phyloP scores from a whole-genome alignment of 805 yeast species.

The Yarrowia bubula region DNA sequence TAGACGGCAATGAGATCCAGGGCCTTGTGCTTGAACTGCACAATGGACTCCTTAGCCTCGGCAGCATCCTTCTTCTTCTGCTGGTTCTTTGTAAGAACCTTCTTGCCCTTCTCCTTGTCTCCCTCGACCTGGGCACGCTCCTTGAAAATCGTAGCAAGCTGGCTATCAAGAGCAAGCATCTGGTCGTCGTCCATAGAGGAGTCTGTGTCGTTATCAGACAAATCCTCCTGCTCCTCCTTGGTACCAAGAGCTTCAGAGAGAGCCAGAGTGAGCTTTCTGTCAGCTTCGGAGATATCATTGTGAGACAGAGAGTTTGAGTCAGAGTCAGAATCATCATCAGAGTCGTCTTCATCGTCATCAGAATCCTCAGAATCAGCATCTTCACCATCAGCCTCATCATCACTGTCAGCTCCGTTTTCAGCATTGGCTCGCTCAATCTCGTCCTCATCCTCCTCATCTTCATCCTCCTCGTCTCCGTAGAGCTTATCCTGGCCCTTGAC shows the following conservation, averaged over 20 bases:
- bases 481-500: conserved; percentile 73
- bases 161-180: conserved; percentile 91
- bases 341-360: conserved; percentile 40
- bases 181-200: conserved; percentile 91
- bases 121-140: conserved; percentile 57
- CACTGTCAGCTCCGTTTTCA: conserved; percentile 39
- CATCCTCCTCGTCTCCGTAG: conserved; percentile 62
- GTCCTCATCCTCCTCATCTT: conserved; percentile 46
- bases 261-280: conserved; percentile 42
- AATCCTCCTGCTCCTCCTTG: conserved; percentile 27
- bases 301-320: conserved; percentile 35
- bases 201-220: conserved; percentile 43
- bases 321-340: conserved; percentile 42
- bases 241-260: conserved; percentile 34
- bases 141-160: conserved; percentile 76
- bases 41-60: conserved; percentile 76
- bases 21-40: conserved; percentile 72
- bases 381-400: conserved; percentile 35
- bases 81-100: conserved; percentile 26
- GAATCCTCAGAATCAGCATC: conserved; percentile 40
- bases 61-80: conserved; percentile 59
- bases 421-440: conserved; percentile 35
- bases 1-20: conserved; percentile 73
- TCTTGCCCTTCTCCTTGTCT: conserved; percentile 59
- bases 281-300: conserved; percentile 42